Base-by-base conservation (phyloP, 345 rosid genomes). In the Cardamine occulta region DNA sequence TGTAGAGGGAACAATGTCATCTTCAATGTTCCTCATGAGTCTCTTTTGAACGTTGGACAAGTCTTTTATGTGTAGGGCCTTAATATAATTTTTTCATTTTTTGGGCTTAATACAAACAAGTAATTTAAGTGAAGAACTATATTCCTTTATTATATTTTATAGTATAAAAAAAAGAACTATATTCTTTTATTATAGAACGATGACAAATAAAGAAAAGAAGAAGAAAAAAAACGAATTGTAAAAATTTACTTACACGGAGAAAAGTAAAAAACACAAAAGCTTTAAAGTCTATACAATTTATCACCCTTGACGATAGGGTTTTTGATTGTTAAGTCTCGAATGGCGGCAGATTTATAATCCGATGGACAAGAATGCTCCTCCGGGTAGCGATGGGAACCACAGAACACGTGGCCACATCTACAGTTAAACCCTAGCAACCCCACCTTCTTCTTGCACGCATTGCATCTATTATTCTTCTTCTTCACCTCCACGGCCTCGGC, bases 11-110 rank as follows among this genome's bases (percentile, higher is more conserved):
- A 86, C 68, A 87, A 91, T 75, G 88, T 80, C 51, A 87, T 89
- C 63, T 89, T 89, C 17, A 81, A 89, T 79, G 80, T 89, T 74
- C 94, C 94, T 67, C 94, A 82, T 74, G 94, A 87, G 80, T 80
- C 87, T 35, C 87, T 87, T 57, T 73, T 89, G 84, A 89, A 87
- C 26, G 94, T 87, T 42, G 89, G 91, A 9, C 91, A 89, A 80
- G 74, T 87, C 67, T 84, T 84, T 63, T 89, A 82, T 79, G 85
- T 89, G 26, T 89, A 78, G 85, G 11, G 26, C 0, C 24, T 9
- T 32, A 31, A 5, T 31, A 31, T 31, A 31, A 29, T 0, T 29
- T 29, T 29, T 24, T 24, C 3, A 0, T 29, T 29, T 29, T 24
- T 24, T 24, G 28, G 28, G 31, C 31, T 28, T 28, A 28, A 28